Conservation (phyloP, 345 rosid species). For the Dipteronia dyeriana region DNA sequence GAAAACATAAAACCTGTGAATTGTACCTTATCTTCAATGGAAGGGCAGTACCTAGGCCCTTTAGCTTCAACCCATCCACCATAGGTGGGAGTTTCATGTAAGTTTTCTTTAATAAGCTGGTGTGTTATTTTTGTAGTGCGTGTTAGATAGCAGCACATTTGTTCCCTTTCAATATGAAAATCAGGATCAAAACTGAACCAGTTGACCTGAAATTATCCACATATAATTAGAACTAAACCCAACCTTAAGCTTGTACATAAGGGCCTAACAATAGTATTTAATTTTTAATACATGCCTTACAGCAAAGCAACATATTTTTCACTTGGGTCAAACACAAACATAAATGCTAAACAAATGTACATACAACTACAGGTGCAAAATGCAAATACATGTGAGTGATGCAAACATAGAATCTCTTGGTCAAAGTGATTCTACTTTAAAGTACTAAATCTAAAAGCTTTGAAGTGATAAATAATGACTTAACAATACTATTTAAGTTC, state of each 20-base stretch:
- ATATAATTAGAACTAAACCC: conserved; percentile 17
- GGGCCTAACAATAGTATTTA: not conserved
- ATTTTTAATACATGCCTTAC: not conserved
- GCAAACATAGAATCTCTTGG: not conserved
- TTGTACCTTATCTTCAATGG: conserved; percentile 93
- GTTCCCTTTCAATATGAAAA: conserved; percentile 84
- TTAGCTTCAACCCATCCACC: conserved; percentile 99
- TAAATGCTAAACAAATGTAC: not conserved
- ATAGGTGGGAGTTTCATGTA: conserved; percentile 98
- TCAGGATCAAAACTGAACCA: conserved; percentile 98
- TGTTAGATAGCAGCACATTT: conserved; percentile 94
- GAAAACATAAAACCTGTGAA: not conserved
- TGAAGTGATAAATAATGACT: not conserved
- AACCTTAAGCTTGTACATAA: not conserved
- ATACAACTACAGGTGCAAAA: not conserved
- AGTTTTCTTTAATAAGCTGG: conserved; percentile 82
- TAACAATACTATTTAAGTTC: not conserved
- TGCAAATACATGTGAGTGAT: not conserved
- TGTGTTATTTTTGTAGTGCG: conserved; percentile 84
- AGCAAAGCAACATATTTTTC: not conserved
- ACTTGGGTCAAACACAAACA: not conserved
- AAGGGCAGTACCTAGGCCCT: conserved; percentile 99
- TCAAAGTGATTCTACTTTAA: not conserved
- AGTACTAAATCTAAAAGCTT: not conserved
- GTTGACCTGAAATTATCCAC: conserved; percentile 56